Conservation (phyloP, 768 basidiomycete genomes). For the Scleroderma bovista region DNA sequence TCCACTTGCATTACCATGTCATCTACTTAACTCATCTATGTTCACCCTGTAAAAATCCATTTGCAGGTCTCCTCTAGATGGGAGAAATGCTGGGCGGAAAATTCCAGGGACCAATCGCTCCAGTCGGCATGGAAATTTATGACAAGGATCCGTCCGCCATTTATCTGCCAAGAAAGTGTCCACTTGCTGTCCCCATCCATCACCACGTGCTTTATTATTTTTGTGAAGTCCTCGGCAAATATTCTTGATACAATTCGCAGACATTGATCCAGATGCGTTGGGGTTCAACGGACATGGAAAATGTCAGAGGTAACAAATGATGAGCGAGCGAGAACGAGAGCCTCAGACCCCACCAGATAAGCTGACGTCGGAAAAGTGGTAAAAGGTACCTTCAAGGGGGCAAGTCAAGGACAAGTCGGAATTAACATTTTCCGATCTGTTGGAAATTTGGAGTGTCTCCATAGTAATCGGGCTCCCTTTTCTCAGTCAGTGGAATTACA, state of each 20-base stretch:
- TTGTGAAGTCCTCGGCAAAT: slow-evolving; percentile 14
- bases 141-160: slow-evolving; percentile 20
- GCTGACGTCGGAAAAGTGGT: too few relatives aligned
- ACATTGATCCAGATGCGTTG: slow-evolving; percentile 7
- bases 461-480: too few relatives aligned
- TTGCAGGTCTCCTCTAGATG: slow-evolving; percentile 20
- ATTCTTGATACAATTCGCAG: slow-evolving; percentile 13
- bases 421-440: too few relatives aligned
- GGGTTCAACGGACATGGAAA: neutral
- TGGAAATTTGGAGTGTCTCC: too few relatives aligned
- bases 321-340: neutral
- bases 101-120: slow-evolving; percentile 5
- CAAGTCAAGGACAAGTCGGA: too few relatives aligned
- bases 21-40: slow-evolving; percentile 52
- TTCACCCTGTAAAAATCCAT: slow-evolving; percentile 66
- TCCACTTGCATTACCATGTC: slow-evolving; percentile 54
- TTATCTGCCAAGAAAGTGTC: slow-evolving; percentile 14
- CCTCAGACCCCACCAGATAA: too few relatives aligned
- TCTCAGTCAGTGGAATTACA: too few relatives aligned
- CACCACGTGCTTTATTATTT: slow-evolving; percentile 7
- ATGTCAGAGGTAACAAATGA: neutral
- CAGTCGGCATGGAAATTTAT: slow-evolving; percentile 18
- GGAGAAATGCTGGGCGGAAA: slow-evolving; percentile 8
- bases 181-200: neutral
- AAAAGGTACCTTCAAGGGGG: neutral